Evolutionary conservation across 179 eudicot genomes (phyloP).

Genomic region (Patellifolia procumbens): DNA sequence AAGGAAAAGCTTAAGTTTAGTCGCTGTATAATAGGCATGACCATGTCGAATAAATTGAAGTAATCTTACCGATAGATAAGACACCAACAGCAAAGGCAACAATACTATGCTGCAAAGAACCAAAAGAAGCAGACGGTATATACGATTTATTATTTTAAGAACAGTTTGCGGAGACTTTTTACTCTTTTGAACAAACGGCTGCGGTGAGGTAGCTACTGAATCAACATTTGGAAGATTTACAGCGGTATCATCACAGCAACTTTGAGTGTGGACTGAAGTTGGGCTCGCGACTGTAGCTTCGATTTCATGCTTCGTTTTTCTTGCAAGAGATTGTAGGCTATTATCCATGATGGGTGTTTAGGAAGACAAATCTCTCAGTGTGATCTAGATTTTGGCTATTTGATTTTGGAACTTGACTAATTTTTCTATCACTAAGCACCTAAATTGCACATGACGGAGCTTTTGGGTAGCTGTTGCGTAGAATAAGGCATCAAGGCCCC

Average conservation of each 20-base stretch:
- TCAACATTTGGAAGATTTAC: background rate
- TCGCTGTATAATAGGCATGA: conserved; percentile 1
- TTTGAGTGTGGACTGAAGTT: background rate
- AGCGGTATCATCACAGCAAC: background rate
- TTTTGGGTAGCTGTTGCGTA: no score
- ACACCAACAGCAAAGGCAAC: background rate
- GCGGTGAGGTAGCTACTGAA: background rate
- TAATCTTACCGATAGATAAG: background rate
- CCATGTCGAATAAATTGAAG: conserved; percentile 14
- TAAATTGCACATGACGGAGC: no score
- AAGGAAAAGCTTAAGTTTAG: background rate
- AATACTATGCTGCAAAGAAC: background rate
- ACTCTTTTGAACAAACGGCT: background rate
- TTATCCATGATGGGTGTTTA: background rate
- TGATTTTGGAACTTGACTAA: no score
- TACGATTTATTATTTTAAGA: background rate
- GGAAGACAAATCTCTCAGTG: no score
- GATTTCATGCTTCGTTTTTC: background rate
- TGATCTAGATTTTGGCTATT: no score
- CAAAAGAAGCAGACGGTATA: background rate
- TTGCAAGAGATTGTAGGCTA: background rate
- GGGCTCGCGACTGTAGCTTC: background rate
- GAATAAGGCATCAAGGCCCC: no score
- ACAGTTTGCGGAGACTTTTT: no score
- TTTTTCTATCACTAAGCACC: no score